A percentile compares a stretch with the other conserved stretches of the same genome.
Conservation (phyloP, 2,329 filamentous ascomycete species). For the Talaromyces albobiverticillius region DNA sequence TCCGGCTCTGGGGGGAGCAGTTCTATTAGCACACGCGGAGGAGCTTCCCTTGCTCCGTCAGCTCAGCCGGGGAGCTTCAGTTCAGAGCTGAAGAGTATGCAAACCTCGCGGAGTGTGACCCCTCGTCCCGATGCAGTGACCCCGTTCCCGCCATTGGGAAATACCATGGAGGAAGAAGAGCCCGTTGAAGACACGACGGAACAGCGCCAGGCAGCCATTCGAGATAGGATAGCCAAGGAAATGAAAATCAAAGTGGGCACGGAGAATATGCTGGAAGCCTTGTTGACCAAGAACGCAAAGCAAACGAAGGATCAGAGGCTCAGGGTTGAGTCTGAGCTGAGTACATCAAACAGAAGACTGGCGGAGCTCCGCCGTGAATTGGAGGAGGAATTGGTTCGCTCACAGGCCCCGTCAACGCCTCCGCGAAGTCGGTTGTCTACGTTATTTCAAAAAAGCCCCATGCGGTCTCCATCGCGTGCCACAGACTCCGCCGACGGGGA, state of each 20-base stretch:
- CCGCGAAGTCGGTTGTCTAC: slow-evolving; percentile 54
- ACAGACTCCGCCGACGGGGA: slow-evolving; percentile 38
- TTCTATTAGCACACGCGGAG: slow-evolving; percentile 64
- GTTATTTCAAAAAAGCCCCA: slow-evolving; percentile 55
- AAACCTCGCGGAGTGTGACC: slow-evolving; percentile 60
- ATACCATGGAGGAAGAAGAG: slow-evolving; percentile 61
- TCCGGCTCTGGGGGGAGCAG: slow-evolving; percentile 57
- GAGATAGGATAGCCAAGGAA: slow-evolving; percentile 87
- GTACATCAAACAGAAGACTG: slow-evolving; percentile 74
- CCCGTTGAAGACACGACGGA: slow-evolving; percentile 58
- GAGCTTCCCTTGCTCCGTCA: slow-evolving; percentile 65
- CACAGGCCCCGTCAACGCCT: slow-evolving; percentile 53
- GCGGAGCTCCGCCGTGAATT: slow-evolving; percentile 58
- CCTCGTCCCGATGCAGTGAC: slow-evolving; percentile 56
- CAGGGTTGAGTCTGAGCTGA: slow-evolving; percentile 82
- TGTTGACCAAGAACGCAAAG: slow-evolving; percentile 93
- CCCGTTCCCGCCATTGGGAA: slow-evolving; percentile 47
- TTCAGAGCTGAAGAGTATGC: slow-evolving; percentile 73
- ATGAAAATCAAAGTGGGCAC: slow-evolving; percentile 97
- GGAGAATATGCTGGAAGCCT: slow-evolving; percentile 93
- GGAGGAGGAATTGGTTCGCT: slow-evolving; percentile 59
- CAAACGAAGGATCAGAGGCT: slow-evolving; percentile 83
- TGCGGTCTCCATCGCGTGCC: slow-evolving; percentile 49
- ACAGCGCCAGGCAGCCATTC: slow-evolving; percentile 70
- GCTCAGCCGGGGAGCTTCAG: slow-evolving; percentile 80